Evolutionary conservation across 192 early-diverging fungal species (phyloP).

Genomic region (Cladochytrium replicatum): DNA sequence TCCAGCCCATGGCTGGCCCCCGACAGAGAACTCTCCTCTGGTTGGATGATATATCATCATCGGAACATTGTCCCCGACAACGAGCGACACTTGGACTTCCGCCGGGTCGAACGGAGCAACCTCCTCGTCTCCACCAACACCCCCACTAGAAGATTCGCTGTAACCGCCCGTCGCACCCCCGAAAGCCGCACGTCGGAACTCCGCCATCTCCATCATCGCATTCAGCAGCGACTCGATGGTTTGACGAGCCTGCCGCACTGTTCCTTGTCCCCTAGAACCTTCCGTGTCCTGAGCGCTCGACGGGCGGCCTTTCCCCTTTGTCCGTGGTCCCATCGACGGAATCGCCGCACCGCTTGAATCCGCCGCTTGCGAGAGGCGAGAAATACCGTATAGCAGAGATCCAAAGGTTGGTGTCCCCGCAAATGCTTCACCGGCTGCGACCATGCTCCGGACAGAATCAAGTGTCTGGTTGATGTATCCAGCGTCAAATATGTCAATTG

Average conservation of each 20-base stretch:
- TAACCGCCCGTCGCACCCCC: too few relatives aligned
- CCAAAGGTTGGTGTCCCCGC: slow-evolving; percentile 8
- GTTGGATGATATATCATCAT: too few relatives aligned
- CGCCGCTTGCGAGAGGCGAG: not conserved
- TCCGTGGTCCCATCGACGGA: not conserved
- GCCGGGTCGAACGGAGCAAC: too few relatives aligned
- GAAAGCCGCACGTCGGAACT: too few relatives aligned
- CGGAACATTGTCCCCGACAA: too few relatives aligned
- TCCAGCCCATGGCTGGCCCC: not conserved
- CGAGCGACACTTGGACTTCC: too few relatives aligned
- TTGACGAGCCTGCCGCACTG: not conserved
- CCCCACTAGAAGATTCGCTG: too few relatives aligned
- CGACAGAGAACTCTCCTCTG: not conserved
- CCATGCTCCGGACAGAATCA: slow-evolving; percentile 16
- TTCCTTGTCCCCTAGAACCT: not conserved
- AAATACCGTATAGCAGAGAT: not conserved
- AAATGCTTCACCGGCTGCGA: slow-evolving; percentile 13
- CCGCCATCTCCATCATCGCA: too few relatives aligned
- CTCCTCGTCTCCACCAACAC: slow-evolving; percentile 10
- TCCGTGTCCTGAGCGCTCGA: not conserved
- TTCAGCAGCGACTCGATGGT: too few relatives aligned
- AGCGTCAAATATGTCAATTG: slow-evolving; percentile 1
- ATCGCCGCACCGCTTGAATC: slow-evolving; percentile 5
- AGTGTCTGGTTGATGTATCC: slow-evolving; percentile 11
- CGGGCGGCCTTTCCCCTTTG: slow-evolving; percentile 1